Base-by-base conservation (phyloP, 148 eudicot genomes). In the Rhododendron kiyosumense region DNA sequence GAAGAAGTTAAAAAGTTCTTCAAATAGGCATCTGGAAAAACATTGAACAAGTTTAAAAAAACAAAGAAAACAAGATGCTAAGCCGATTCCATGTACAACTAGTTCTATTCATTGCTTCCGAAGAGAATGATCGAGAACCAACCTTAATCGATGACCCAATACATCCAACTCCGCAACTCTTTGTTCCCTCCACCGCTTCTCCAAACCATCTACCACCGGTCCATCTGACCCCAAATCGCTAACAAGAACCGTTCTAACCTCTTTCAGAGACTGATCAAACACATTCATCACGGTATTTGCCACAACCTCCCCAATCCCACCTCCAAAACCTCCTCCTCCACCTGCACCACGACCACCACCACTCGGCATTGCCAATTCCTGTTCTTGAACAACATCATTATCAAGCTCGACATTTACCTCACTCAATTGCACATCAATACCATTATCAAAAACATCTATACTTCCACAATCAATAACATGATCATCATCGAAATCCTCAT, bases 121-220 rank as follows among this genome's bases (percentile, higher is more conserved):
- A 2, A 86, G 76, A n/a, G 89, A 89, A 81, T 88, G 45, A 86
- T 91, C 92, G 43, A 88, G 81, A 14, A 91, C 85, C 86, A 91
- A 86, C 91, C 91, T 89, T 87, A 89, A 45, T 22, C 92, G 87
- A 7, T 75, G 81, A 13, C 85, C 90, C 83, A 91, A 88, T 36
- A 86, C 91, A 82, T 91, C 92, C 85, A 89, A 79, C 81, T 91
- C 92, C 0, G 86, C 90, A 20, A 87, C 63, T 57, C 87, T 26
- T 52, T 89, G 91, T 81, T 83, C 85, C 85, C 86, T 88, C 92
- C 92, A 89, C 57, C 90, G 86, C 81, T 74, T 84, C 32, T 85
- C 85, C 15, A 89, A 83, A 82, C 88, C 84, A 54, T 75, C 43
- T 20, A 59, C 84, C 48, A 46, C 82, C 38, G 24, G 51, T 51